Percentiles rank a stretch among this genome's conserved stretches.
phyloP scores from a whole-genome alignment of 2,329 filamentous ascomycete species.

The Reticulascus tulasneorum region DNA sequence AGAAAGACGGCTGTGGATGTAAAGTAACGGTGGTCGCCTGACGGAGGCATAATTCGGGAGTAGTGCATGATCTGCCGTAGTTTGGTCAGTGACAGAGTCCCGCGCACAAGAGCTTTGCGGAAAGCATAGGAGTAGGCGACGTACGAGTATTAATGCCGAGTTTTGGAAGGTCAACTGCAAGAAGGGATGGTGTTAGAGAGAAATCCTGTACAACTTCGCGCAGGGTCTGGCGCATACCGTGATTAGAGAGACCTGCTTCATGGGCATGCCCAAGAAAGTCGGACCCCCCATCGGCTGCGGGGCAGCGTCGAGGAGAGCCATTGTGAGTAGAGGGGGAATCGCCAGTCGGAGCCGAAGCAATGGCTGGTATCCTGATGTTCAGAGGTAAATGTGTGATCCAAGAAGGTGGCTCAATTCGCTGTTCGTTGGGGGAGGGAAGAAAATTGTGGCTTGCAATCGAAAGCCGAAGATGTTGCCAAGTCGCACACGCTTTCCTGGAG shows the following conservation, averaged over 20 bases:
- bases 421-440: no score
- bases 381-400: no score
- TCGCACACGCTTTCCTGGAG: no score
- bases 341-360: no score
- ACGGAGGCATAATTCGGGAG: conserved; percentile 85
- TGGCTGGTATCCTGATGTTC: no score
- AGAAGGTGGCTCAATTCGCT: no score
- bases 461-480: no score
- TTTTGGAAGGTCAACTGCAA: conserved; percentile 72
- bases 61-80: conserved; percentile 78
- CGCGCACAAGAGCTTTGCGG: no score
- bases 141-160: conserved; percentile 66
- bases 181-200: conserved; percentile 13
- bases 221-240: conserved; percentile 16
- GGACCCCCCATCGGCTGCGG: conserved; percentile 35
- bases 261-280: conserved; percentile 54
- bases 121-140: conserved; percentile 14
- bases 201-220: conserved; percentile 7
- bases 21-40: conserved; percentile 81
- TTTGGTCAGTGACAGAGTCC: conserved; percentile 9
- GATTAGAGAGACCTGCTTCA: conserved; percentile 63
- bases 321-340: conserved; percentile 20
- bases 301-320: conserved; percentile 38
- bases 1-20: conserved; percentile 92
- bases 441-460: no score